Evolutionary conservation across 192 early-diverging fungal species (phyloP).

Genomic region (Phlyctochytrium arcticum): DNA sequence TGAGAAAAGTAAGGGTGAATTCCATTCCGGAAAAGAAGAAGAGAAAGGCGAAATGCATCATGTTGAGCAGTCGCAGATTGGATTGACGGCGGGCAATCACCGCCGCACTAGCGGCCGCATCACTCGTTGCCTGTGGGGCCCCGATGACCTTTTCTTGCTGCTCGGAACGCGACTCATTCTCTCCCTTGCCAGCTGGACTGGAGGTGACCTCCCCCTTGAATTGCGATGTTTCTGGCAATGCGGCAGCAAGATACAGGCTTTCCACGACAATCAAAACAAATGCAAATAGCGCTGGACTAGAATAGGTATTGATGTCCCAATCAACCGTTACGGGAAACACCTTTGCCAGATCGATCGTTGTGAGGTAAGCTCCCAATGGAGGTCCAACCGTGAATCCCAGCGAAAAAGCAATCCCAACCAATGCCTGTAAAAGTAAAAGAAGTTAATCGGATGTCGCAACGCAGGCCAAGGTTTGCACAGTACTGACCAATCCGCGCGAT

Average conservation of each 20-base stretch:
- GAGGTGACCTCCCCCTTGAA: slow-evolving; percentile 27
- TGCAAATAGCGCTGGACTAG: slow-evolving; percentile 82
- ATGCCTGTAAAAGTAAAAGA: slow-evolving; percentile 49
- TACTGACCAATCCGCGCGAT: slow-evolving; percentile 73
- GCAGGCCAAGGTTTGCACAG: background rate
- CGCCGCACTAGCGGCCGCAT: background rate
- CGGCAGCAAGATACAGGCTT: slow-evolving; percentile 67
- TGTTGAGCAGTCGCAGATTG: slow-evolving; percentile 47
- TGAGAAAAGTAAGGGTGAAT: slow-evolving; percentile 96
- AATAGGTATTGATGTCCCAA: slow-evolving; percentile 70
- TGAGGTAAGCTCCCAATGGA: slow-evolving; percentile 68
- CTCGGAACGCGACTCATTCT: background rate
- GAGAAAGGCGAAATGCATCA: slow-evolving; percentile 80
- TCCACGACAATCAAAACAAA: slow-evolving; percentile 78
- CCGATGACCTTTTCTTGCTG: too few species aligned
- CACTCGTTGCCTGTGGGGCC: background rate
- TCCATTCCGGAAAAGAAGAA: slow-evolving; percentile 98
- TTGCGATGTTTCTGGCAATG: slow-evolving; percentile 72
- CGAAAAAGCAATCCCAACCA: slow-evolving; percentile 96
- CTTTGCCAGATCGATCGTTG: slow-evolving; percentile 41
- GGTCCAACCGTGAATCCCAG: slow-evolving; percentile 95
- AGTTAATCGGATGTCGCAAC: background rate
- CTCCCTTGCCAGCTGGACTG: background rate
- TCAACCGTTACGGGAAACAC: slow-evolving; percentile 29
- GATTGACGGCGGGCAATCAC: background rate